Evolutionary conservation across 73 alveolate species (phyloP).

Genomic region (Loxodes magnus): DNA sequence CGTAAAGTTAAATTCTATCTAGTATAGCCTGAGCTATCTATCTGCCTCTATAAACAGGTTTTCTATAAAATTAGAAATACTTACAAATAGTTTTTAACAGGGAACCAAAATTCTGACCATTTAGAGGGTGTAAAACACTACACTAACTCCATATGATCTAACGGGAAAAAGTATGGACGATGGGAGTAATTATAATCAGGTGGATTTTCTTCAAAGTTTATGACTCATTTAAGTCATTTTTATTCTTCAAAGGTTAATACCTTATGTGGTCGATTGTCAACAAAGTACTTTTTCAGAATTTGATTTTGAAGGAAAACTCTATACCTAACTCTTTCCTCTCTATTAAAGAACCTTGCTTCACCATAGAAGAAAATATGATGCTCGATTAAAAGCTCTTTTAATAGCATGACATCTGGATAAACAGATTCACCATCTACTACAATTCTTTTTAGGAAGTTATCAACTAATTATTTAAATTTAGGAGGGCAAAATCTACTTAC

Average conservation of each 20-base stretch:
- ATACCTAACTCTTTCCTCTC: constrained; percentile 4
- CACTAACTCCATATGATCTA: not conserved
- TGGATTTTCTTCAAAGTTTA: constrained; percentile 3
- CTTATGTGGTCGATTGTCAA: not conserved
- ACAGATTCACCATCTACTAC: not conserved
- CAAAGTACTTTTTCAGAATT: not conserved
- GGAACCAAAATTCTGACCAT: no score
- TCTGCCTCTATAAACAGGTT: not conserved
- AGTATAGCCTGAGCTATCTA: not conserved
- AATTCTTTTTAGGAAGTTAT: not conserved
- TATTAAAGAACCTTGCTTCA: not conserved
- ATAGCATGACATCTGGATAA: not conserved
- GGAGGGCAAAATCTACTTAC: constrained; percentile 4
- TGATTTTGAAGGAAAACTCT: not conserved
- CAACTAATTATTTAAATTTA: not conserved
- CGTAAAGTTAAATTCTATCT: not conserved
- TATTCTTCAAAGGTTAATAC: not conserved
- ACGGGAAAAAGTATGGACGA: constrained; percentile 6
- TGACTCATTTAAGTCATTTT: constrained; percentile 1
- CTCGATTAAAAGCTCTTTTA: not conserved
- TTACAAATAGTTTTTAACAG: not conserved
- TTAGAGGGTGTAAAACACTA: no score
- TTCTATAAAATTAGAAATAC: constrained; percentile 1
- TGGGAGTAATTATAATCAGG: constrained; percentile 1
- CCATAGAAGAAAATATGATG: not conserved